Base-by-base conservation (phyloP, 768 basidiomycete species). In the Lentinula aciculospora region DNA sequence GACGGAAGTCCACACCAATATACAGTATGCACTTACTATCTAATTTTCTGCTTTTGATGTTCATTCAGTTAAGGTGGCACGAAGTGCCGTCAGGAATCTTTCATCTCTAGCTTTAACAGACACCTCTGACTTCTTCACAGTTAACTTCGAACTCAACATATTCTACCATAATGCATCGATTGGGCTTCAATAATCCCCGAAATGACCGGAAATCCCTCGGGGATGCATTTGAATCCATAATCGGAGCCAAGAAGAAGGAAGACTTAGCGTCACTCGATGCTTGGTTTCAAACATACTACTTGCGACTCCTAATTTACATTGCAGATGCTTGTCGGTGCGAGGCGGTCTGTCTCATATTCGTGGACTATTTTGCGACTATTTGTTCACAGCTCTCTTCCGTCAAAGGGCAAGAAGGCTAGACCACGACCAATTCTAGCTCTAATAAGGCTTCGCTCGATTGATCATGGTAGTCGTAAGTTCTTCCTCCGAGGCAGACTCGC, bases 161-260 rank as follows among this genome's bases (percentile, higher is more conserved):
- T 61, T 70, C 70, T 27, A 69, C 69, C 19, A 64, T 75, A 19
- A 72, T 76, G 73, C 60, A 65, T 42, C 74, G 72, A 58, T 63
- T 68, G 32, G 74, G 72, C 10, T 62, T 66, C 31, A 58, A 60
- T 57, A 59, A 59, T 37, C 59, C 69, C 15, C 28, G n/a, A 4
- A 10, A 29, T 28, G 42, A 15, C 54, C 27, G 27, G 0, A 56
- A 56, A 56, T 29, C 44, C 3, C n/a, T 15, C 25, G 54, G 40
- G 3, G 80, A 80, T 60, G 70, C 76, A 8, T 76, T 78, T 62
- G 78, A 80, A 62, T 73, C 75, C 12, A 71, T 79, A 21, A 71
- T 80, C 1, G 78, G 72, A n/a, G 72, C 71, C 4, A 75, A 73
- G 57, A 73, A 75, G 62, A 57, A 70, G 51, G 75, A 80, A 56